Base-by-base conservation (phyloP, 2,329 filamentous ascomycete genomes). In the Dothistroma pini region DNA sequence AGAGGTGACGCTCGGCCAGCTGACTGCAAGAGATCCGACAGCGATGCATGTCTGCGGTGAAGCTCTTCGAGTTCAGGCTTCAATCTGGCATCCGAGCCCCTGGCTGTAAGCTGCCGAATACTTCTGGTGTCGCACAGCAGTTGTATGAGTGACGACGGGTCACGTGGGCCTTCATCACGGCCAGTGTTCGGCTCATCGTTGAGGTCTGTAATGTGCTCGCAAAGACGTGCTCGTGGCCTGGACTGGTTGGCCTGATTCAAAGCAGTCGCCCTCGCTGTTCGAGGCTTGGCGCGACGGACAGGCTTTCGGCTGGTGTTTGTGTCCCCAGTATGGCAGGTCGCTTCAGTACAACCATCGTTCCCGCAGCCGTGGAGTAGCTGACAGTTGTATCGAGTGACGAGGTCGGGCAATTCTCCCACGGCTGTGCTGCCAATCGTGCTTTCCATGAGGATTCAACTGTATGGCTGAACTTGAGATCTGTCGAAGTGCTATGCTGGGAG, bases 311-410 rank as follows among this genome's bases (percentile, higher is more conserved):
- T 64, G 22, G 86, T 78, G 63, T 89, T 84, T 72, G 83, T 86
- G 49, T 89, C 84, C 69, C 85, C 91, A 59, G 88, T 91, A 70
- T 91, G 88, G 77, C 92, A 96, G 16, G 89, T 90, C 10, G 89
- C 75, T 1, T 86, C 91, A 22, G 78, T 80, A 75, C 92, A 96
- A 44, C 80, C 78, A 47, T 80, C 77, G 64, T 84, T 82, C 57
- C 85, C 84, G 71, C 92, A 96, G 63, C 92, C 92, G 65, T 89
- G 83, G 54, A 90, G 84, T 6, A 96, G 83, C 75, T 96, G 92
- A 31, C 83, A 78, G 58, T 92, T 86, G 70, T 65, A 70, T 49
- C 57, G 64, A 25, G 32, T 47, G 34, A 62, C 25, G 6, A 63
- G 49, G 12, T 38, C 25, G 41, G 49, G 21, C 48, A 31, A n/a